Base-by-base conservation (phyloP, 2,329 filamentous ascomycete genomes). In the Aspergillus sp. region DNA sequence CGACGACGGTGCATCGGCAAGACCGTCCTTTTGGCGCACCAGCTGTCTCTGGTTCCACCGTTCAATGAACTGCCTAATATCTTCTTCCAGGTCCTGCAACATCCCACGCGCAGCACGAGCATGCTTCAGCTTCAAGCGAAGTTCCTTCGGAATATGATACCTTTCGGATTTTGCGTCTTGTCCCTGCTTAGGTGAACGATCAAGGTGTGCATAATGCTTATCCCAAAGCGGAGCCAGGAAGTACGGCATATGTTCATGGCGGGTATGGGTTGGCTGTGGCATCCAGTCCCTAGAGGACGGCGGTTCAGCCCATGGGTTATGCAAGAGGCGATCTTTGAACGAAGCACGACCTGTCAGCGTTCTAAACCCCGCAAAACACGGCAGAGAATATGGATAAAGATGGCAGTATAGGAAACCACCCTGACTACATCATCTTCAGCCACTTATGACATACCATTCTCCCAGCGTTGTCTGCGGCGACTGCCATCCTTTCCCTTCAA, bases 401-500 rank as follows among this genome's bases (percentile, higher is more conserved):
- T 34, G 19, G 34, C 19, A 46, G 55, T 20, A 12, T 11, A 49
- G 47, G 30, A 45, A 19, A 57, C 39, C 20, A 20, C 44, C 30
- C 41, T 37, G 33, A 51, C 27, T 41, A 24, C 40, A 37, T 41
- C 20, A n/a, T 22, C 46, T 39, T 44, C 40, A 17, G 5, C 33
- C 46, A 37, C 47, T 57, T 39, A 45, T 30, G 52, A 67, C 76
- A 64, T 82, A 96, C 91, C 90, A 75, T 98, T 99, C 80, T 99
- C 95, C 92, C 93, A 98, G 56, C 93, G 84, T 67, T 93, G 88
- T 50, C 93, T 83, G 68, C 93, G 87, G 37, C 93, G 85, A 67
- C 86, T 93, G 34, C 93, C 93, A 74, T 97, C 92, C 66, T 96
- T 96, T 56, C 93, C 93, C 78, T 92, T 96, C 33, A 95, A 80